A percentile compares a stretch with the other conserved stretches of the same genome.
Conservation (phyloP, 768 basidiomycete species). For the Pleurotus tuber-regium region DNA sequence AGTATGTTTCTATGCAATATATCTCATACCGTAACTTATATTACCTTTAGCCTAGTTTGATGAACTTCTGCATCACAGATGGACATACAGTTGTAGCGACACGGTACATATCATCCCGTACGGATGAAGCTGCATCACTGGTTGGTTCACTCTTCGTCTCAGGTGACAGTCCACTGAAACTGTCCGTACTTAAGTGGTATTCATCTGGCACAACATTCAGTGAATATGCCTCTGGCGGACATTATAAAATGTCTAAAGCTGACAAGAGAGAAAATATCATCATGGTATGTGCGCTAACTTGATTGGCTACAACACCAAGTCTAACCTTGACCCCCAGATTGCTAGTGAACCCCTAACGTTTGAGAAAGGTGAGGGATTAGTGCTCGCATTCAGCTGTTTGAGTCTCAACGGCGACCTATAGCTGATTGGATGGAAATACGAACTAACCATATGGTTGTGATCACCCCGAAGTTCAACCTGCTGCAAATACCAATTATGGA, state of each 20-base stretch:
- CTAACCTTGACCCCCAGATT: constrained; percentile 43
- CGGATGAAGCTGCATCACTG: constrained; percentile 90
- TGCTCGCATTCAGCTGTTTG: constrained; percentile 5
- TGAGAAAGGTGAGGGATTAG: constrained; percentile 65
- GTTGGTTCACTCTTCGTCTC: constrained; percentile 42
- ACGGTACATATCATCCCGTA: constrained; percentile 89
- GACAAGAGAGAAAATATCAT: constrained; percentile 97
- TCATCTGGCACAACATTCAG: constrained; percentile 94
- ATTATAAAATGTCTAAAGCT: constrained; percentile 93
- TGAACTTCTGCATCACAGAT: constrained; percentile 98
- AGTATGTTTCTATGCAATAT: constrained; percentile 40
- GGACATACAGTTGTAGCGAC: constrained; percentile 93
- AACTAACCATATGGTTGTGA: constrained; percentile 93
- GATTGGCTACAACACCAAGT: constrained; percentile 1
- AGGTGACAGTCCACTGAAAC: no score
- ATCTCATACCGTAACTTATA: not conserved
- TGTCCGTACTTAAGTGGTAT: constrained; percentile 84
- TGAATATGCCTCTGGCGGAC: constrained; percentile 84
- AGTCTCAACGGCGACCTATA: constrained; percentile 20
- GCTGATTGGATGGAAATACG: constrained; percentile 99
- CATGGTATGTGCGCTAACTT: constrained; percentile 47
- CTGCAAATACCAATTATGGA: constrained; percentile 94
- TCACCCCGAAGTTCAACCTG: constrained; percentile 94
- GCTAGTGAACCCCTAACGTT: constrained; percentile 95
- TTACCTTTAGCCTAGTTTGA: constrained; percentile 65